These are phyloP conservation scores for Metarhizium album DNA, from an alignment of 2,329 filamentous ascomycete genomes.

Conservation along the genomic window DNA sequence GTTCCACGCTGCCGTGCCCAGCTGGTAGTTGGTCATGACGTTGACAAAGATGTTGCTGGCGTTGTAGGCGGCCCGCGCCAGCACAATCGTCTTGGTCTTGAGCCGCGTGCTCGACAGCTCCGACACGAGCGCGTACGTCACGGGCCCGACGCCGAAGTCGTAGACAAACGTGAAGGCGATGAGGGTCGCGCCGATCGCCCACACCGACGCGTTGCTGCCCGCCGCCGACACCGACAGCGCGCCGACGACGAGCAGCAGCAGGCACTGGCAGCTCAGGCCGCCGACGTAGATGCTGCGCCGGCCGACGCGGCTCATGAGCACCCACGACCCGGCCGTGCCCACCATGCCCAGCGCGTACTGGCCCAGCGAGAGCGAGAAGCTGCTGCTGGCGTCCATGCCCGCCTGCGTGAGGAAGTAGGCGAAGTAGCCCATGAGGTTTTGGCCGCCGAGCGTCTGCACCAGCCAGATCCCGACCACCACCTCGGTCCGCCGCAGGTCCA, in stretches of 20 bases:
- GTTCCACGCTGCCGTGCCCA: constrained; percentile 34
- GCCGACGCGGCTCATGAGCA: constrained; percentile 36
- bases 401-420: constrained; percentile 36
- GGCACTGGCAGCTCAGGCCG: constrained; percentile 30
- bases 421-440: constrained; percentile 38
- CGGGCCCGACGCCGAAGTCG: constrained; percentile 42
- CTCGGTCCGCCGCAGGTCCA: constrained; percentile 42
- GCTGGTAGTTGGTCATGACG: constrained; percentile 37
- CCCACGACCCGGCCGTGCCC: constrained; percentile 41
- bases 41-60: constrained; percentile 40
- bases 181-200: constrained; percentile 35
- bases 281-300: constrained; percentile 38
- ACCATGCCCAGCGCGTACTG: constrained; percentile 39
- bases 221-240: constrained; percentile 23
- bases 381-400: constrained; percentile 31
- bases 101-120: constrained; percentile 44
- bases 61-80: constrained; percentile 33
- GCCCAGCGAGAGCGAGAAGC: constrained; percentile 35
- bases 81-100: constrained; percentile 42
- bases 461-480: constrained; percentile 39
- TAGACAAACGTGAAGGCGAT: constrained; percentile 43
- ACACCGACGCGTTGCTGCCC: constrained; percentile 23
- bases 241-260: constrained; percentile 30
- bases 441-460: constrained; percentile 36
- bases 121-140: constrained; percentile 40